A percentile compares a stretch with the other conserved stretches of the same genome.
Conservation (phyloP, 345 rosid genomes). For the Chamaenerion angustifolium region DNA sequence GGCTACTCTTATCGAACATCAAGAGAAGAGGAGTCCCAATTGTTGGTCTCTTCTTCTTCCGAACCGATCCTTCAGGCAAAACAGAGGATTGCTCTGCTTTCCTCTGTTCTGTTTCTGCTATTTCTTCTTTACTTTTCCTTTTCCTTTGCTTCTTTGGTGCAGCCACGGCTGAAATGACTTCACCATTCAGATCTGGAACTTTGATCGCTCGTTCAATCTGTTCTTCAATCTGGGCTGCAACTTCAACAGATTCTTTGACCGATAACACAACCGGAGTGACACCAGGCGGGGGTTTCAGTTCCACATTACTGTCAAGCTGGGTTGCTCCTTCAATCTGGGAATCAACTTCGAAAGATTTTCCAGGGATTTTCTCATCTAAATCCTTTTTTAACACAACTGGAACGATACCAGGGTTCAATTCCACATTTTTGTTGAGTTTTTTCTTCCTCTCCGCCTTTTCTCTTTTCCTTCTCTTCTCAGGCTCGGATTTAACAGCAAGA, state of each 20-base stretch:
- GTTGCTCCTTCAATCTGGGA: too few relatives aligned
- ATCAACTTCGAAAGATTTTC: too few relatives aligned
- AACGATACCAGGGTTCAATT: neutral
- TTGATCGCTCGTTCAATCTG: neutral
- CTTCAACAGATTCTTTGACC: neutral
- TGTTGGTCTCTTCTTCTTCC: constrained; percentile 29
- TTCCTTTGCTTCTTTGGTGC: constrained; percentile 30
- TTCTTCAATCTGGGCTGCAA: constrained; percentile 2
- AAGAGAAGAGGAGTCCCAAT: constrained; percentile 50
- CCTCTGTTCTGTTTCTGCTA: constrained; percentile 9
- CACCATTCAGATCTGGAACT: constrained; percentile 6
- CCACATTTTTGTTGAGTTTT: neutral
- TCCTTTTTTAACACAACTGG: too few relatives aligned
- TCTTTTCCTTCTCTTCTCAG: constrained; percentile 17
- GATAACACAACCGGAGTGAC: too few relatives aligned
- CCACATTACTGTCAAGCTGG: too few relatives aligned
- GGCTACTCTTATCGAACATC: constrained; percentile 40
- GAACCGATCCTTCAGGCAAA: constrained; percentile 23
- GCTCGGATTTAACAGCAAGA: constrained; percentile 4
- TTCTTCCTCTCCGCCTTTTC: constrained; percentile 5
- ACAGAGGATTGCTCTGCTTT: constrained; percentile 8
- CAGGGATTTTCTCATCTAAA: too few relatives aligned
- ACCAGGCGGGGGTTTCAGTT: too few relatives aligned
- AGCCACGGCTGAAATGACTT: neutral
- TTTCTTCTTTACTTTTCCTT: constrained; percentile 29